Evolutionary conservation across 345 rosid species (phyloP), one percentile per base, ranked within the genome.

Genomic region (Turritis glabra): DNA sequence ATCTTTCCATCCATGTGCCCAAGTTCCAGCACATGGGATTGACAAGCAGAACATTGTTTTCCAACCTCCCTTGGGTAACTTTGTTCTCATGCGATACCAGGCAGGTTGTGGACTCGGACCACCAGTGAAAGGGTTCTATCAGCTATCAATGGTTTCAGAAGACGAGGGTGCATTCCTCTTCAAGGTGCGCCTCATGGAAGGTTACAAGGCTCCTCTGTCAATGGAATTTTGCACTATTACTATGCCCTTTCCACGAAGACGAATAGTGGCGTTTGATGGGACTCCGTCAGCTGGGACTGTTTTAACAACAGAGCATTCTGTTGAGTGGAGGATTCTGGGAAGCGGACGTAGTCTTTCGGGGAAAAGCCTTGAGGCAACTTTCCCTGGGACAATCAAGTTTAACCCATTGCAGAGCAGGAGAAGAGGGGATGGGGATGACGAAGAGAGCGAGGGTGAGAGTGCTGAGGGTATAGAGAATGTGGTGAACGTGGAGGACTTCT

Each of bases 151-250:
- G 99, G 93, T 95, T 51, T 92, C 91, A 47, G 99, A 95, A 79
- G 93, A 92, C 65, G 93, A 95, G 81, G 97, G 97, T 64, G 99
- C 99, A 35, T 92, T 95, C 76, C 85, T 95, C 62, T 92, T 90
- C 79, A 92, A 88, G 83, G 77, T 95, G 81, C 74, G 62, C 37
- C 85, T 95, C 48, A 90, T 92, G 97, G 97, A 91, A 81, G 96
- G 97, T 19, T 86, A 89, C 61, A 92, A 85, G 83, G 69, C 86
- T 75, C 97, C 99, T 62, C 64, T 90, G 71, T 75, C 92, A 29
- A 92, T 90, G 92, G 99, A 90, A 69, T 89, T 85, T 80, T 94
- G 97, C 82, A 89, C 83, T 77, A 85, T 94, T 57, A 86, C 85
- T 21, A 94, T 94, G 97, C 97, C 97, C 12, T 94, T 94, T 75